Evolutionary conservation across 352 stramenopile species (phyloP), one percentile per base, ranked within the genome.

Genomic region (Globisporangium spinosum): DNA sequence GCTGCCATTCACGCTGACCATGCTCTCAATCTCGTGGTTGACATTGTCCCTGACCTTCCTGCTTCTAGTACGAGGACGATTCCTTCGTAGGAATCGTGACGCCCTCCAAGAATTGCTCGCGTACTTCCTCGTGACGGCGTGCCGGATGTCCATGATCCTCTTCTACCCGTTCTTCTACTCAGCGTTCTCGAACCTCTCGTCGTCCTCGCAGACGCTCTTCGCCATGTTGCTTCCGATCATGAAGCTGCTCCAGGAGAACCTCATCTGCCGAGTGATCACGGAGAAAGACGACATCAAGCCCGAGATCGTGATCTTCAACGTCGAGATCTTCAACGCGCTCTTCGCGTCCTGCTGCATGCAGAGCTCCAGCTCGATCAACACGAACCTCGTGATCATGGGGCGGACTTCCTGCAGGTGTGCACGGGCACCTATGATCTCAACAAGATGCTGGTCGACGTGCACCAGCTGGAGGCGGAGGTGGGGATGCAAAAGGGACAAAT

Each of bases 321-420:
- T 83, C n/a, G 70, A 84, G 25, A 72, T 84, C 22, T 82, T 79
- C 51, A 78, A 74, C 53, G 71, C 77, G 10, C 60, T 84, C 0
- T 87, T 80, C 58, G 70, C 78, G 35, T 65, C 73, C 3, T 82
- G 70, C 38, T 83, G 77, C 57, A 75, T 84, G 69, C 76, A 86
- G 34, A 81, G 71, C 35, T 69, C 79, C 0, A 70, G 62, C 0
- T 82, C 76, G 10, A 61, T 77, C 29, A 59, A 34, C 32, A 83
- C 69, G 3, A 81, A 65, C 4, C 9, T 74, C 0, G 65, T 64
- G 2, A 64, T 88, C 20, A 78, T 86, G 61, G n/a, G 3, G 59
- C 77, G 2, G 78, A 85, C 34, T 62, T 78, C 22, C 29, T 70
- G 0, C 77, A 85, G n/a, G 70, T 76, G 7, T 84, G 65, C 40